Evolutionary conservation across 805 yeast species (phyloP).

Genomic region (Saccharomyces kudriavzevii): DNA sequence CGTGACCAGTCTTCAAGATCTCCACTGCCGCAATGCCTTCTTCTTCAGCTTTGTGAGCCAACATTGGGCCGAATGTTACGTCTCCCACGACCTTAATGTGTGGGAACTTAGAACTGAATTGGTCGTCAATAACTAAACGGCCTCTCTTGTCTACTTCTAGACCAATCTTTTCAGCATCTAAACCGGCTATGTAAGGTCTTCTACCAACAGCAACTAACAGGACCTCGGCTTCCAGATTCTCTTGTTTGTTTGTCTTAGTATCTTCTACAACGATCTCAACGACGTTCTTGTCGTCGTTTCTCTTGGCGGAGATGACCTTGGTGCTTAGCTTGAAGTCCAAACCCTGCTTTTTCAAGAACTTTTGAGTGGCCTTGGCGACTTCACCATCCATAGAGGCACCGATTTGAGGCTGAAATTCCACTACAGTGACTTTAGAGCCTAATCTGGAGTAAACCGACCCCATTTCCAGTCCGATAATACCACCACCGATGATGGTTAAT

Average conservation of each 20-base stretch:
- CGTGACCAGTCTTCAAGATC: slow-evolving; percentile 85
- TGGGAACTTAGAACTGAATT: slow-evolving; percentile 83
- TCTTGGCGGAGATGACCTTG: slow-evolving; percentile 78
- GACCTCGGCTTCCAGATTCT: slow-evolving; percentile 79
- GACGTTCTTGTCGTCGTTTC: slow-evolving; percentile 63
- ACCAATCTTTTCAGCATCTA: slow-evolving; percentile 82
- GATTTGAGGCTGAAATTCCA: slow-evolving; percentile 82
- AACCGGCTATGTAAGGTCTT: slow-evolving; percentile 90
- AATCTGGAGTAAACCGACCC: slow-evolving; percentile 95
- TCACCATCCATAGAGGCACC: slow-evolving; percentile 99
- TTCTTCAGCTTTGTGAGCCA: slow-evolving; percentile 99
- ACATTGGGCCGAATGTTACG: slow-evolving; percentile 97
- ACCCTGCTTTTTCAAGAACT: slow-evolving; percentile 89
- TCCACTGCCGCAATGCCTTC: slow-evolving; percentile 99
- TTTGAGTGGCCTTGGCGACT: slow-evolving; percentile 84
- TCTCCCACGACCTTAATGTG: slow-evolving; percentile 98
- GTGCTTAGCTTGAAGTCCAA: slow-evolving; percentile 86
- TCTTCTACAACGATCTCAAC: slow-evolving; percentile 86
- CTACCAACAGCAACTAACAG: slow-evolving; percentile 97
- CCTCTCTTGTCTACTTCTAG: slow-evolving; percentile 88
- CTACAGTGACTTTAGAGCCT: slow-evolving; percentile 90
- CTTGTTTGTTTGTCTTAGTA: slow-evolving; percentile 76
- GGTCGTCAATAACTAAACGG: slow-evolving; percentile 86
- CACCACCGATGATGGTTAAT: slow-evolving; percentile 94
- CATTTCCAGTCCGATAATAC: slow-evolving; percentile 98